Evolutionary conservation across 352 stramenopile species (phyloP).

Genomic region (Aphanomyces cochlioides): DNA sequence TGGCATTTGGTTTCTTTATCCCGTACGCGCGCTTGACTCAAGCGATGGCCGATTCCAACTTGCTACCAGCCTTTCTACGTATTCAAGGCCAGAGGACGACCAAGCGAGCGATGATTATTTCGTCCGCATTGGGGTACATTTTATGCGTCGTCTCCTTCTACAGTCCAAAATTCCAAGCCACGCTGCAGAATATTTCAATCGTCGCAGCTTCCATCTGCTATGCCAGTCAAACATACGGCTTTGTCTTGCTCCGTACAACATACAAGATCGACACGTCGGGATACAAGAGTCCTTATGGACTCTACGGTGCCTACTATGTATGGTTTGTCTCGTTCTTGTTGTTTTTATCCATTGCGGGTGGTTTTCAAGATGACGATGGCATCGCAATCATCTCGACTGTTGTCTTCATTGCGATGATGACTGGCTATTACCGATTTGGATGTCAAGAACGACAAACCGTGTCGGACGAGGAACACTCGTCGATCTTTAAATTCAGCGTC

Average conservation of each 20-base stretch:
- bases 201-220: neutral
- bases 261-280: constrained; percentile 16
- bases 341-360: constrained; percentile 2
- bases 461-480: too few relatives aligned
- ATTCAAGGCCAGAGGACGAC: neutral
- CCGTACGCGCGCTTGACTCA: neutral
- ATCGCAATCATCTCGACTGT: neutral
- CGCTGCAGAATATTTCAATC: constrained; percentile 6
- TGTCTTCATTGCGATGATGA: too few relatives aligned
- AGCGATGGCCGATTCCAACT: constrained; percentile 8
- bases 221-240: neutral
- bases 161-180: neutral
- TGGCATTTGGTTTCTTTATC: constrained; percentile 2
- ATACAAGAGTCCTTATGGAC: neutral
- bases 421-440: too few relatives aligned
- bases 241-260: constrained; percentile 14
- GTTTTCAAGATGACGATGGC: constrained; percentile 7
- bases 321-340: neutral
- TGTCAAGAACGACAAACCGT: too few relatives aligned
- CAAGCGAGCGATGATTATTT: neutral
- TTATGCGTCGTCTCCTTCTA: neutral
- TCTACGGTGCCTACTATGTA: neutral
- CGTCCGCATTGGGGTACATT: neutral
- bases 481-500: too few relatives aligned
- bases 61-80: neutral